A percentile compares a stretch with the other conserved stretches of the same genome.
phyloP scores from a whole-genome alignment of 768 basidiomycete genomes.

The Amanita jacksonii region DNA sequence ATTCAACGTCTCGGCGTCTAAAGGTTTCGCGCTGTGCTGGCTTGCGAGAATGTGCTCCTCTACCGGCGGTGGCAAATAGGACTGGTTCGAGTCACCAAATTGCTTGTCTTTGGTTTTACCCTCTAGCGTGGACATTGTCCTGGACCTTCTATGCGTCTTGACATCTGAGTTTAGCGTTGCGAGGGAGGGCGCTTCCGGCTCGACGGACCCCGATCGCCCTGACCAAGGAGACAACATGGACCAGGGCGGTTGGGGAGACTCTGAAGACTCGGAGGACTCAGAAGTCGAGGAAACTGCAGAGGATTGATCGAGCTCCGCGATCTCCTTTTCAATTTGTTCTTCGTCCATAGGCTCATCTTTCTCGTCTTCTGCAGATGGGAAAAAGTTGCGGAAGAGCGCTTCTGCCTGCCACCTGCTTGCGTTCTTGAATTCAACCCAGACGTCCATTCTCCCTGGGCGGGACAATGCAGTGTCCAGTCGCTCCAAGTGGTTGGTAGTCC shows the following conservation, averaged over 20 bases:
- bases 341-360: constrained; percentile 19
- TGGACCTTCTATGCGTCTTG: no score
- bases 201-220: constrained; percentile 8
- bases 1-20: constrained; percentile 55
- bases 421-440: constrained; percentile 87
- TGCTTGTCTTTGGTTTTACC: constrained; percentile 20
- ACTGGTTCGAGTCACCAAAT: constrained; percentile 49
- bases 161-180: background rate
- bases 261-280: constrained; percentile 4
- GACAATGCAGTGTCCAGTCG: constrained; percentile 83
- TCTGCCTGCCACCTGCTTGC: constrained; percentile 82
- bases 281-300: background rate
- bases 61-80: constrained; percentile 55
- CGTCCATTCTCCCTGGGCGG: constrained; percentile 90
- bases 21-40: constrained; percentile 55
- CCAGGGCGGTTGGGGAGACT: constrained; percentile 18
- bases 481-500: constrained; percentile 88
- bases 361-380: constrained; percentile 63
- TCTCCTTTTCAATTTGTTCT: constrained; percentile 15
- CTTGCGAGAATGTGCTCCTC: constrained; percentile 48
- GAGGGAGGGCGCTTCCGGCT: constrained; percentile 10
- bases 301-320: constrained; percentile 5
- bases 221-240: constrained; percentile 22
- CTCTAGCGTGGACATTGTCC: background rate
- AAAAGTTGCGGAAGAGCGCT: constrained; percentile 83